Conservation (phyloP, 2,329 filamentous ascomycete species). For the Calonectria multiphialidica region DNA sequence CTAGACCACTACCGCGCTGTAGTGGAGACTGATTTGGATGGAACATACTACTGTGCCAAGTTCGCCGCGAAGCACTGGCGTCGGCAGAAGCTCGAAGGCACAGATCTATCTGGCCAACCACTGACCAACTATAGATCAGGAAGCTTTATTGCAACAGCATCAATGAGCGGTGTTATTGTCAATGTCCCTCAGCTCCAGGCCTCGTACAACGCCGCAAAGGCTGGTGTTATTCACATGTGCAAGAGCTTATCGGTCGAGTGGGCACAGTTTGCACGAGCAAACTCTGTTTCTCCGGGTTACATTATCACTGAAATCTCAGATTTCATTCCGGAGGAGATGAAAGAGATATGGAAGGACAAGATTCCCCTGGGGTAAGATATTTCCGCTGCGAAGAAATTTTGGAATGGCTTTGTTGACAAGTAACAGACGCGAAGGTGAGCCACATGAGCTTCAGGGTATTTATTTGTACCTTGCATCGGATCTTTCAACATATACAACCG, state of each 20-base stretch:
- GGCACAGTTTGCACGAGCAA: slow-evolving; percentile 68
- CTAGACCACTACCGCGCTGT: slow-evolving; percentile 75
- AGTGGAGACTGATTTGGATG: slow-evolving; percentile 77
- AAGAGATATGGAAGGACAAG: slow-evolving; percentile 41
- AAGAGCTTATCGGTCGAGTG: slow-evolving; percentile 68
- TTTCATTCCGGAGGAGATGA: slow-evolving; percentile 40
- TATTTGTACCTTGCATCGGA: slow-evolving; percentile 37
- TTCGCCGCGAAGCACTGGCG: slow-evolving; percentile 76
- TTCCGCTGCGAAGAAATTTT: not conserved
- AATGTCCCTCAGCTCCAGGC: slow-evolving; percentile 66
- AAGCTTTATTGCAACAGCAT: slow-evolving; percentile 65
- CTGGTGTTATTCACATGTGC: slow-evolving; percentile 66
- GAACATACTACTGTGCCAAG: slow-evolving; percentile 79
- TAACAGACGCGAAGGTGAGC: slow-evolving; percentile 14
- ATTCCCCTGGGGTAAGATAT: slow-evolving; percentile 37
- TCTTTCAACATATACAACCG: slow-evolving; percentile 40
- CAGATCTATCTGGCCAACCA: slow-evolving; percentile 41
- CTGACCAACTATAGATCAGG: slow-evolving; percentile 47
- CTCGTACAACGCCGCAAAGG: slow-evolving; percentile 66
- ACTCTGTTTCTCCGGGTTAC: slow-evolving; percentile 60
- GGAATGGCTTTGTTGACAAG: not conserved
- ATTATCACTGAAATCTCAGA: slow-evolving; percentile 42
- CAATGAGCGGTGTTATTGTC: slow-evolving; percentile 62
- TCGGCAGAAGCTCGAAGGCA: slow-evolving; percentile 74
- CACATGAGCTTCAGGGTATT: slow-evolving; percentile 21